Conservation (phyloP, 495 filamentous ascomycete species). For the Geoglossum glabrum region DNA sequence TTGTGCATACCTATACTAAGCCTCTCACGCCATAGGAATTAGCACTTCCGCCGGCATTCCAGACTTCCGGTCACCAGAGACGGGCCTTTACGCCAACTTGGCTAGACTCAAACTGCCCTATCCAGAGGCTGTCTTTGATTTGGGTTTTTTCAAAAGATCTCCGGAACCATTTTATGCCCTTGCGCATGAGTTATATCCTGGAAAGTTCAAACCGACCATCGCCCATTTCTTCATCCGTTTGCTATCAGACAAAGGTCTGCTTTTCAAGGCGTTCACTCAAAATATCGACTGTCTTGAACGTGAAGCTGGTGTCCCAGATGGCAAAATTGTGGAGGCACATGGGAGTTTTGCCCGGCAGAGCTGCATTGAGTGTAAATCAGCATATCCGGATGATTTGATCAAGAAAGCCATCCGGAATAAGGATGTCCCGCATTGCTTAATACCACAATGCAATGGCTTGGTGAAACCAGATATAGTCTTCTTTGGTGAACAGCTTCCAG, state of each 20-base stretch:
- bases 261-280: slow-evolving; percentile 83
- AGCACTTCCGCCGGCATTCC: slow-evolving; percentile 30
- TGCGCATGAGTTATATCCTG: slow-evolving; percentile 79
- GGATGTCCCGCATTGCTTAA: slow-evolving; percentile 45
- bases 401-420: slow-evolving; percentile 37
- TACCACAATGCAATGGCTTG: slow-evolving; percentile 44
- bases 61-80: slow-evolving; percentile 57
- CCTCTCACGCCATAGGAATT: slow-evolving; percentile 31
- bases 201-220: slow-evolving; percentile 71
- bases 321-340: slow-evolving; percentile 81
- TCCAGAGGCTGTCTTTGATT: slow-evolving; percentile 66
- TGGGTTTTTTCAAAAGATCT: slow-evolving; percentile 64
- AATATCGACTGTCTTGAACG: slow-evolving; percentile 95
- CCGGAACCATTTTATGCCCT: slow-evolving; percentile 82
- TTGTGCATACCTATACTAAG: neutral
- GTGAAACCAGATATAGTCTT: slow-evolving; percentile 98
- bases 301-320: slow-evolving; percentile 58
- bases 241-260: slow-evolving; percentile 52
- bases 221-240: slow-evolving; percentile 61
- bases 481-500: slow-evolving; percentile 61
- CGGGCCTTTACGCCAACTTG: slow-evolving; percentile 68
- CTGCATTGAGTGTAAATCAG: slow-evolving; percentile 68
- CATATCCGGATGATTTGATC: slow-evolving; percentile 57
- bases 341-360: slow-evolving; percentile 78
- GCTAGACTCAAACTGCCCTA: slow-evolving; percentile 65